Conservation (phyloP, 352 stramenopile species). For the Phytophthora gonapodyides region DNA sequence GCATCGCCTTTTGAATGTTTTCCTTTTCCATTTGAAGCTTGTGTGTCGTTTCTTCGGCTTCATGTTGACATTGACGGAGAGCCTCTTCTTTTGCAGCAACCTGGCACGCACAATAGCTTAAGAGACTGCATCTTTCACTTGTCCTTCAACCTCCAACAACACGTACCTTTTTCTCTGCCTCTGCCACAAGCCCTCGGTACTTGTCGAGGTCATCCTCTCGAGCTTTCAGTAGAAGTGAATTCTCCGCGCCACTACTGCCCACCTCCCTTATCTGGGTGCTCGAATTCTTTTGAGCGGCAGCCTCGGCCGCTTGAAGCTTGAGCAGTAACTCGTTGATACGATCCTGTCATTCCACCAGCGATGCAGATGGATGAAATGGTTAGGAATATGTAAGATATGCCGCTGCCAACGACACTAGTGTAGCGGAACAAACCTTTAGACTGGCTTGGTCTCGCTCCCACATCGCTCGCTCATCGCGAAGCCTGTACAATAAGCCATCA, state of each 20-base stretch:
- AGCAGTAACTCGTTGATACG: conserved; percentile 55
- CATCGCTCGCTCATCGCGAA: conserved; percentile 58
- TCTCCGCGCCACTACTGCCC: conserved; percentile 24
- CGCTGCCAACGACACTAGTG: not conserved
- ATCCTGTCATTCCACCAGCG: conserved; percentile 27
- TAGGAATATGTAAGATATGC: not conserved
- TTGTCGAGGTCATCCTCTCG: conserved; percentile 59
- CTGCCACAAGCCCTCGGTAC: conserved; percentile 38
- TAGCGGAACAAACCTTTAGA: conserved; percentile 44
- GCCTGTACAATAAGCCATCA: conserved; percentile 25
- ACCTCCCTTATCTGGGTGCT: conserved; percentile 25
- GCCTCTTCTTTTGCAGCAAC: conserved; percentile 50
- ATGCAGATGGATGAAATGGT: not conserved
- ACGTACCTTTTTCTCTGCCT: conserved; percentile 60
- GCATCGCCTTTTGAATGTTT: conserved; percentile 45
- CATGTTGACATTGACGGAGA: conserved; percentile 37
- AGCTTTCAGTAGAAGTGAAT: conserved; percentile 40
- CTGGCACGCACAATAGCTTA: conserved; percentile 27
- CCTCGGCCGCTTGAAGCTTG: conserved; percentile 64
- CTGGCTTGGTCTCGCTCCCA: conserved; percentile 54
- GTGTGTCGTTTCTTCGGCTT: conserved; percentile 57
- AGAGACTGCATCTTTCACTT: not conserved
- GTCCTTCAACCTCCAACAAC: not conserved
- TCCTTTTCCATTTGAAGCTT: conserved; percentile 57
- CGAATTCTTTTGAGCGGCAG: conserved; percentile 37